Evolutionary conservation across 352 stramenopile species (phyloP), one percentile per base, ranked within the genome.

Genomic region (Pythium monospermum): DNA sequence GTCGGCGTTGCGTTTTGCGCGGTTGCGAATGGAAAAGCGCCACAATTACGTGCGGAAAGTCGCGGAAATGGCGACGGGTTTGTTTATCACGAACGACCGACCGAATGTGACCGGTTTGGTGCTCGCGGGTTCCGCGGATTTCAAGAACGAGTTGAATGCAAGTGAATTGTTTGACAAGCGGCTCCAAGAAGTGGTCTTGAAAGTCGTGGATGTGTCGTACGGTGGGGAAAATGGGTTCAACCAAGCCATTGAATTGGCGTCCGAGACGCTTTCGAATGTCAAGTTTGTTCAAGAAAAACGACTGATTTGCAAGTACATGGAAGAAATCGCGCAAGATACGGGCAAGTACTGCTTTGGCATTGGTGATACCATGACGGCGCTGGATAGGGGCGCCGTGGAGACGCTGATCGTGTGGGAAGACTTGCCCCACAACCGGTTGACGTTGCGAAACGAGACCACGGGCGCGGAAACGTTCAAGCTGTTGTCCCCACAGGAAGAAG

Each of bases 241-340:
- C 71, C 97, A 99, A 79, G 97, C 96, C 21, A 99, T 99, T 72
- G 97, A 99, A 61, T 79, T 98, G 39, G 89, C 87, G 11, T 93
- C 96, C 6, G 97, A 99, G 71, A 97, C 96, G 33, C 73, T 99
- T 6, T 71, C 94, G 5, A 98, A 98, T 63, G 97, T 99, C 63
- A 99, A 99, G 76, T 96, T 99, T 43, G 96, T 99, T 52, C 96
- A 99, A 74, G 97, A 99, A 79, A 99, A 99, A 90, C 98, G 98
- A 58, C 76, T 99, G 25, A 96, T 99, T 42, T 93, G 97, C 64
- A 94, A 89, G 50, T 99, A 99, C 76, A 99, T 99, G 86, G 97
- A 99, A 54, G 96, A 99, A 73, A 99, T 99, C 59, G 90, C 87
- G 31, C 82, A 88, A 66, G 97, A 99, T 74, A 98, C 96, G 23